Evolutionary conservation across 805 yeast genomes (phyloP), one percentile per base, ranked within the genome.

Genomic region (Tetrapisispora arboricola): DNA sequence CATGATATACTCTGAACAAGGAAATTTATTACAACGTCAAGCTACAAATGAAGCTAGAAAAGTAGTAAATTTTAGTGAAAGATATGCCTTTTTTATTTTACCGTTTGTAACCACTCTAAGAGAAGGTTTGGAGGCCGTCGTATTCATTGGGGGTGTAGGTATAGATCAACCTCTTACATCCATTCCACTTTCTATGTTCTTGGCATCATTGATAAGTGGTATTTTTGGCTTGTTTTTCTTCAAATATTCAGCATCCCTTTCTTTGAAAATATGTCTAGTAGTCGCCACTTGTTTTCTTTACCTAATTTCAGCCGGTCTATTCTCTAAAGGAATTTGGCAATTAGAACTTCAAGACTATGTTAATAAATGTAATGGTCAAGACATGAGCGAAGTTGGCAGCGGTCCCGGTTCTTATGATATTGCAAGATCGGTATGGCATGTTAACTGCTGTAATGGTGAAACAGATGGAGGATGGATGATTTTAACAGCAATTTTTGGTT

Each of bases 401-500:
- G 96, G 96, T 0, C 95, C 95, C 0, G 96, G 96, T 0, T 82
- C 94, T 0, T 87, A 87, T 55, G 95, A 87, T 53, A 79, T 87
- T 18, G 49, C 73, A 17, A 73, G 70, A 36, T 78, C 92, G 6
- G 78, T 87, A 2, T 87, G 96, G 96, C 96, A 87, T 58, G 95
- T 87, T 20, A 85, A 87, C 62, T 86, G 95, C 60, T 87, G 96
- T 64, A 86, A 86, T 58, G 94, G 95, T 19, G 81, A 84, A 49
- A 82, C 74, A n/a, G 96, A 87, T 54, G 94, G 94, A 4, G 76
- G 80, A 25, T 87, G 94, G 95, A 85, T 86, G 94, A 67, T 87
- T 27, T 70, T 84, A 52, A 85, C 88, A 27, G 96, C 95, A 1
- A 67, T 87, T 5, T 71, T 87, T 38, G 96, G 96, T 2, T 87